Evolutionary conservation across 1,284 basidiomycete genomes (phyloP), one percentile per base, ranked within the genome.

Genomic region (Erythrobasidium hasegawianum): DNA sequence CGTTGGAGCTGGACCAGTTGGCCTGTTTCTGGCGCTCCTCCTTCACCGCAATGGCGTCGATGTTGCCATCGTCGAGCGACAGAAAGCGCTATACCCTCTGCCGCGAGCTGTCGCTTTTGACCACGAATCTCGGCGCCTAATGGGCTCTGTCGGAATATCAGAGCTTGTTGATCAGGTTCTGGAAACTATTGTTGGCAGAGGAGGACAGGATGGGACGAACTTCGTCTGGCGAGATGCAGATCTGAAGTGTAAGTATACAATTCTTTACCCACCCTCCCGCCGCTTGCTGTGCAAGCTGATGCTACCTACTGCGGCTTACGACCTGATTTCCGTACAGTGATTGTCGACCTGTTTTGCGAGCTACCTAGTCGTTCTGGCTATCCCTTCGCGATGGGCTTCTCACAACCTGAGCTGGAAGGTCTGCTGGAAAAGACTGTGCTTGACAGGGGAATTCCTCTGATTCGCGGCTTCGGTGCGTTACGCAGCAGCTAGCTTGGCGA

Each of bases 21-120:
- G 54, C n/a, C 56, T 45, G 26, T 57, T 52, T n/a, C 18, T 67
- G 7, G 69, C 71, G 1, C 41, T 72, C 10, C 49, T 69, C 14
- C 62, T 72, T 4, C 58, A 70, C 29, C 26, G 54, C 22, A 54
- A 66, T 9, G 69, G 69, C 2, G 62, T 70, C n/a, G 45, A 61
- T 5, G 69, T 72, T 53, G 61, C 64, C 22, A 41, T 72, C 24
- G 66, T 70, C 33, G 71, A 72, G 49, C 57, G 71, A 13, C 71
- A 72, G 60, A 68, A 57, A 38, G 69, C 68, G 0, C 64, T 72
- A 1, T 72, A 72, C 53, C 69, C 71, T 0, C 64, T 72, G 5
- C 71, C 71, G 0, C 64, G 71, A 8, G 71, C 71, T 1, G 71
- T 72, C 2, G 68, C 59, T 1, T 68, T 70, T 20, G 71, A 69